Base-by-base conservation (phyloP, 2,329 filamentous ascomycete species). In the Hymenoscyphus occultus region DNA sequence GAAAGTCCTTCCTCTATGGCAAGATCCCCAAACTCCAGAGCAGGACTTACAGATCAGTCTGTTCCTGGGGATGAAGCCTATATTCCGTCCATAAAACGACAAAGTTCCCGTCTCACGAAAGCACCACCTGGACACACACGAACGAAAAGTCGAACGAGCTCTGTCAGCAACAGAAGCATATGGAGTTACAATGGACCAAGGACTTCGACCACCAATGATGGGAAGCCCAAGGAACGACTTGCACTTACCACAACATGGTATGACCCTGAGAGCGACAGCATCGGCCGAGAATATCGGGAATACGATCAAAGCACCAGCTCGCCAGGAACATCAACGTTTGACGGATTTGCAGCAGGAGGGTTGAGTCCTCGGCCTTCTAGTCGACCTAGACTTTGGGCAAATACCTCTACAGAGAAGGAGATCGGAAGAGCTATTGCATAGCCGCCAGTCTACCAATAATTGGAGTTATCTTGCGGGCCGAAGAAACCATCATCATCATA, bases 51-150 rank as follows among this genome's bases (percentile, higher is more conserved):
- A 2, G 86, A 89, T 67, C 84, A 88, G 70, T 76, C 81, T 1
- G 74, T 88, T 2, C 85, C 86, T 5, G 86, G 86, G 40, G 86
- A 84, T 65, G 82, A 83, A 57, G 84, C 86, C 3, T 89, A 86
- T 68, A 74, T 89, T 39, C 75, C 81, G 7, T 77, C 79, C 12
- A 78, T 82, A 0, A 86, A 81, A 74, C 81, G 84, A 12, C 81
- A 83, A 14, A 78, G 80, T 2, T 84, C 84, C 3, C 81, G 84
- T 19, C 75, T 87, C 3, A 81, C 82, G 48, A 88, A 87, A 64
- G 62, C 71, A 51, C 68, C 68, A 45, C 71, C 69, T 5, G 68
- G 72, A 32, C 74, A 75, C 67, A 19, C 57, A 9, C 64, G 73
- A 48, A 68, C 71, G 56, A 75, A 74, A 67, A 74, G 72, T 45